Base-by-base conservation (phyloP, 306 rosid genomes). In the cucumber (Cucumis sativus) region DNA sequence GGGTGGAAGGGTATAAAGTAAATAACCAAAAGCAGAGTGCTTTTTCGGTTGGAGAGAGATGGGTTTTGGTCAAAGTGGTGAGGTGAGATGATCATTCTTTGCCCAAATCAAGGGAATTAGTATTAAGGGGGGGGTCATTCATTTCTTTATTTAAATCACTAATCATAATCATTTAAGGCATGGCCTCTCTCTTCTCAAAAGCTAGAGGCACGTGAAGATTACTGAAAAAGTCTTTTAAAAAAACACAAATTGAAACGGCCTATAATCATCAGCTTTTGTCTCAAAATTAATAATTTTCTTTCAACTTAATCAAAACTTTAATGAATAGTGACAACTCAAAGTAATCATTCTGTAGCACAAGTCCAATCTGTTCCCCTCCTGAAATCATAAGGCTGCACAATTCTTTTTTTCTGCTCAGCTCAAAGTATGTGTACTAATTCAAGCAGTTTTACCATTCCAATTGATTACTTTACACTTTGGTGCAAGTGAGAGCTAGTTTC, bases 261-360 rank as follows among this genome's bases (percentile, higher is more conserved):
- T 72, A 75, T 45, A 63, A 51, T 75, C 65, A 77, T 67, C 81
- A 78, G 79, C 87, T 80, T 87, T 84, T 77, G 75, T 72, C 76
- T 41, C 76, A 51, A 47, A 8, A 11, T 12, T 37, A 39, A 77
- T 76, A 6, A 43, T 47, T 83, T 70, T 49, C 83, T 83, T 87
- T 2, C 75, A 83, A 76, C 60, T 87, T 75, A 80, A 82, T 84
- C 83, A 82, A 79, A 72, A 41, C 74, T 65, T 77, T 39, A 35
- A 58, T 67, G 61, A 70, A 49, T 70, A 70, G 75, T 70, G 83
- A 71, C 80, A 79, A 57, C 68, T 81, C 81, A 77, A 16, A 67
- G 82, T 25, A 62, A 77, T 84, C 80, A 83, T 73, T 74, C 59
- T 60, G 75, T 39, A 43, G 30, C 81, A 68, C 83, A 79, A 59